Evolutionary conservation across 805 yeast genomes (phyloP).

Genomic region (Yarrowia alimentaria): DNA sequence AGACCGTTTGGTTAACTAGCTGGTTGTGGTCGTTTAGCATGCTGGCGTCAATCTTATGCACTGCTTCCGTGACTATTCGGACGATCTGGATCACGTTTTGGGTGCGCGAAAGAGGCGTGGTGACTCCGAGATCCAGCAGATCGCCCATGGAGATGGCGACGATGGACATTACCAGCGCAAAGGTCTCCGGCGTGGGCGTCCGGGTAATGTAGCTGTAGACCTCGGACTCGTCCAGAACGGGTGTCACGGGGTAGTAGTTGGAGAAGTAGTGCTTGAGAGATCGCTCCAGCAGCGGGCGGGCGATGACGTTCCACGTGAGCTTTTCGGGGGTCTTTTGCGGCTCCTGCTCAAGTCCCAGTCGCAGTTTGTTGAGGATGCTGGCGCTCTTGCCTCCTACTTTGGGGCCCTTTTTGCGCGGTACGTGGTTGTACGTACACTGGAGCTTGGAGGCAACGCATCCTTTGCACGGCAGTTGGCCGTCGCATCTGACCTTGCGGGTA

Average conservation of each 20-base stretch:
- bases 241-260: constrained; percentile 13
- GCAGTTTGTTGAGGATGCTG: constrained; percentile 19
- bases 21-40: not conserved
- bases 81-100: constrained; percentile 18
- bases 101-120: not conserved
- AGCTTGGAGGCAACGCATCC: constrained; percentile 22
- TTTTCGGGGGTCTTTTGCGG: constrained; percentile 7
- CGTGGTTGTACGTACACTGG: constrained; percentile 22
- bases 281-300: not conserved
- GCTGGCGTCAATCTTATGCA: not conserved
- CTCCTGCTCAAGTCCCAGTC: constrained; percentile 9
- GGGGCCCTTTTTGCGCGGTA: constrained; percentile 25
- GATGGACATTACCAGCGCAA: constrained; percentile 14
- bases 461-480: constrained; percentile 24
- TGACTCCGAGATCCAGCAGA: constrained; percentile 2
- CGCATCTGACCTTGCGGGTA: constrained; percentile 23
- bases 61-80: not conserved
- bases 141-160: constrained; percentile 23
- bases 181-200: constrained; percentile 6
- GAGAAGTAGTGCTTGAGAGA: constrained; percentile 14
- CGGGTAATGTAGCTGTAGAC: not conserved
- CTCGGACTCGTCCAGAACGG: constrained; percentile 1
- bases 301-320: constrained; percentile 9
- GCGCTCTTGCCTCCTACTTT: constrained; percentile 23
- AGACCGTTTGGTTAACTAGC: not conserved